Base-by-base conservation (phyloP, 2,329 filamentous ascomycete species). In the Cordyceps pruinosa region DNA sequence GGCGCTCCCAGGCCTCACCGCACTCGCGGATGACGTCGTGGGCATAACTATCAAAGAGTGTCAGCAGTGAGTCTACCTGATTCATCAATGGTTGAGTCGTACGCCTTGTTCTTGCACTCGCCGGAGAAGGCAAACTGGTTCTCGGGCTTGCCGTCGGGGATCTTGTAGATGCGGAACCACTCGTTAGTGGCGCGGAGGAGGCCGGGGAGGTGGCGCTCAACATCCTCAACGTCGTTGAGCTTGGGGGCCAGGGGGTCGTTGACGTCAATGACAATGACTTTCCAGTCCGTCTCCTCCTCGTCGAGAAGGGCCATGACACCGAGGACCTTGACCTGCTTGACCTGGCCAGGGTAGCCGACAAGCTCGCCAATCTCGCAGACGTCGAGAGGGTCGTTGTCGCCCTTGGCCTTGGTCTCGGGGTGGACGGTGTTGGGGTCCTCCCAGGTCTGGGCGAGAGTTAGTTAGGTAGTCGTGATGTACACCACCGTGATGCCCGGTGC, bases 141-240 rank as follows among this genome's bases (percentile, higher is more conserved):
- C 88, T 99, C 94, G 69, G 93, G 92, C 91, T 99, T 99, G 83
- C 94, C 94, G 73, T 99, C 94, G 72, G 94, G 94, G 78, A 99
- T 99, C 85, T 99, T 99, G 88, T 99, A 99, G 85, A 99, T 99
- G 76, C 94, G 91, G 91, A 99, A 99, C 94, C 94, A 99, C 83
- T 99, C 94, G 73, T 99, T 99, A 73, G 93, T 97, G 72, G 94
- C 94, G 66, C 94, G 89, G 74, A 99, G 84, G 60, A 99, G 90
- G 68, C 94, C 94, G 60, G 94, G 94, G 59, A 99, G 87, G 81
- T 97, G 94, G 72, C 93, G 88, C 85, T 99, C 94, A 66, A 99
- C 94, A 73, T 99, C 94, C 84, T 97, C 94, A 63, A 97, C 87
- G 75, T 97, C 93, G 80, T 99, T 93, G 73, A 99, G 88, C 85